Conservation (phyloP, 2,329 filamentous ascomycete genomes). For the Pleomassaria siparia region DNA sequence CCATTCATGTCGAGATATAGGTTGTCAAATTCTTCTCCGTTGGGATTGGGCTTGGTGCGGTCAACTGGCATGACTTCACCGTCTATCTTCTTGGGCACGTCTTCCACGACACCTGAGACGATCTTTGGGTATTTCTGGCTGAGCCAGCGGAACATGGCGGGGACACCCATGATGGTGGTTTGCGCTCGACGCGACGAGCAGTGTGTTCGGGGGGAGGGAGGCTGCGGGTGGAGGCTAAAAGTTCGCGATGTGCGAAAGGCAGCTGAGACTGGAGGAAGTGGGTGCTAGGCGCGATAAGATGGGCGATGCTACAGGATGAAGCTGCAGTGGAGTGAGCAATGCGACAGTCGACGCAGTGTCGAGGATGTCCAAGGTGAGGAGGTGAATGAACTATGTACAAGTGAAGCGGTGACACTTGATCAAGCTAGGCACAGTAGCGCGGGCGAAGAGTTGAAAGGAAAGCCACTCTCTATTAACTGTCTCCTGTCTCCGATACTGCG, state of each 20-base stretch:
- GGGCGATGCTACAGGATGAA: not conserved
- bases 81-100: constrained; percentile 78
- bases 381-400: not conserved
- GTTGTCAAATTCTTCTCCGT: constrained; percentile 97
- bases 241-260: not conserved
- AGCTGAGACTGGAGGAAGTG: not conserved
- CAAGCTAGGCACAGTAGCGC: not conserved
- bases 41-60: constrained; percentile 82
- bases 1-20: constrained; percentile 99
- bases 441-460: not conserved
- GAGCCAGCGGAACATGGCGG: constrained; percentile 93
- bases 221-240: not conserved
- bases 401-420: not conserved
- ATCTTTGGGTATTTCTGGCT: constrained; percentile 98
- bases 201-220: not conserved
- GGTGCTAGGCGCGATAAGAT: not conserved
- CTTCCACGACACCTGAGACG: constrained; percentile 86
- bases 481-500: not conserved
- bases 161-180: constrained; percentile 75
- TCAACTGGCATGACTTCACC: constrained; percentile 84
- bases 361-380: not conserved
- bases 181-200: constrained; percentile 15
- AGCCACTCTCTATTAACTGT: not conserved
- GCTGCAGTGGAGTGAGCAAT: not conserved
- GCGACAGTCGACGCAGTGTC: not conserved